A percentile compares a stretch with the other conserved stretches of the same genome.
Evolutionary conservation across 2,329 filamentous ascomycete genomes (phyloP).

Genomic region (Balansia obtecta): DNA sequence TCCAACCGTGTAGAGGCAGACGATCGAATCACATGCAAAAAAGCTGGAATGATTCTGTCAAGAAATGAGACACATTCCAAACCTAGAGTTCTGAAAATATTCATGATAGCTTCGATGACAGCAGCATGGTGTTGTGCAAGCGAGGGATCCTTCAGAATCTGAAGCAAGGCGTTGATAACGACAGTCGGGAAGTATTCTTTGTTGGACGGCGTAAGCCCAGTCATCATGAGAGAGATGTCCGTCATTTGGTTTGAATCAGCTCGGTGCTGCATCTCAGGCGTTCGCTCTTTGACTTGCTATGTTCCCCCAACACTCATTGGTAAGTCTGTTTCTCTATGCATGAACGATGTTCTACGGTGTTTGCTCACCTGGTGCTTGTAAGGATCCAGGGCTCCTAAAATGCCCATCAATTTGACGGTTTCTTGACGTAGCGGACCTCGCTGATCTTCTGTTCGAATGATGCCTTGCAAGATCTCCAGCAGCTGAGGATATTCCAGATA

Average conservation of each 20-base stretch:
- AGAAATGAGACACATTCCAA: slow-evolving; percentile 94
- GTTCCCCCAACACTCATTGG: too few species aligned
- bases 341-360: background rate
- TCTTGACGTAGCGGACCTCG: slow-evolving; percentile 78
- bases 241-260: slow-evolving; percentile 58
- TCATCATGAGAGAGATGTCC: slow-evolving; percentile 97
- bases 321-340: too few species aligned
- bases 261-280: slow-evolving; percentile 64
- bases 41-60: slow-evolving; percentile 86
- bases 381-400: slow-evolving; percentile 85
- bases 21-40: slow-evolving; percentile 76
- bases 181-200: slow-evolving; percentile 98
- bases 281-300: slow-evolving; percentile 73
- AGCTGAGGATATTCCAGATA: slow-evolving; percentile 93
- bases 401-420: slow-evolving; percentile 93
- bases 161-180: slow-evolving; percentile 88
- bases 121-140: slow-evolving; percentile 82
- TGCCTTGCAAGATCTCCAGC: slow-evolving; percentile 82
- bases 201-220: slow-evolving; percentile 85
- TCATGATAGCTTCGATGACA: slow-evolving; percentile 97
- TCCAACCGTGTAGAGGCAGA: slow-evolving; percentile 70
- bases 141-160: slow-evolving; percentile 83
- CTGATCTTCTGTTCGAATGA: slow-evolving; percentile 81
- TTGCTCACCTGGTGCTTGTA: slow-evolving; percentile 69
- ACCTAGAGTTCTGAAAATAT: slow-evolving; percentile 92